Conservation (phyloP, 129 eudicot genomes). For the Chrysanthemum makinoi region DNA sequence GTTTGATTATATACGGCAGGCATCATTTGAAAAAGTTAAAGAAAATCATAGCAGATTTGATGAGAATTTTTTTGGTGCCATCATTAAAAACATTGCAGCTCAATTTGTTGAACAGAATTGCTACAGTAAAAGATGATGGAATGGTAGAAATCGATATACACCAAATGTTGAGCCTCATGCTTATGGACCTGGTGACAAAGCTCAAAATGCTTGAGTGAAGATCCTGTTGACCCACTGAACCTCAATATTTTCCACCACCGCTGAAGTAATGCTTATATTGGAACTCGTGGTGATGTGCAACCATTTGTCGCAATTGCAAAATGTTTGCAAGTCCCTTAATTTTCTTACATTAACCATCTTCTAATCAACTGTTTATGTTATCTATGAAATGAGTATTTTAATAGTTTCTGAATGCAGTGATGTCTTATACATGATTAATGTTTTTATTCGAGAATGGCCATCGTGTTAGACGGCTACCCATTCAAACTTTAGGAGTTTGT, state of each 20-base stretch:
- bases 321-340: constrained; percentile 62
- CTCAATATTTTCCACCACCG: constrained; percentile 71
- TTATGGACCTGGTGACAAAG: constrained; percentile 36
- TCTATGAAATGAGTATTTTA: constrained; percentile 5
- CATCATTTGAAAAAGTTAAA: too few species aligned
- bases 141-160: constrained; percentile 94
- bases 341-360: constrained; percentile 4
- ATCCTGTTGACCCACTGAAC: constrained; percentile 65
- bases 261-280: constrained; percentile 91
- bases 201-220: constrained; percentile 52
- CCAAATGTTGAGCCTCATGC: constrained; percentile 61
- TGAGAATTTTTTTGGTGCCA: too few species aligned
- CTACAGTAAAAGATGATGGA: constrained; percentile 93
- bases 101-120: constrained; percentile 92
- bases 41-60: too few species aligned
- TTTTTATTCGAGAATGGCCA: constrained; percentile 85
- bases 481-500: constrained; percentile 92
- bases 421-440: constrained; percentile 5
- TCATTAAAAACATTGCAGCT: constrained; percentile 75
- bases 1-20: too few species aligned
- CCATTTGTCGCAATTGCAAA: constrained; percentile 97
- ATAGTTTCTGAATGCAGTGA: constrained; percentile 22
- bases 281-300: constrained; percentile 99
- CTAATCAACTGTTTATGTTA: neutral
- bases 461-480: constrained; percentile 97